Evolutionary conservation across 768 basidiomycete genomes (phyloP), one percentile per base, ranked within the genome.

Genomic region (Mycena polygramma): DNA sequence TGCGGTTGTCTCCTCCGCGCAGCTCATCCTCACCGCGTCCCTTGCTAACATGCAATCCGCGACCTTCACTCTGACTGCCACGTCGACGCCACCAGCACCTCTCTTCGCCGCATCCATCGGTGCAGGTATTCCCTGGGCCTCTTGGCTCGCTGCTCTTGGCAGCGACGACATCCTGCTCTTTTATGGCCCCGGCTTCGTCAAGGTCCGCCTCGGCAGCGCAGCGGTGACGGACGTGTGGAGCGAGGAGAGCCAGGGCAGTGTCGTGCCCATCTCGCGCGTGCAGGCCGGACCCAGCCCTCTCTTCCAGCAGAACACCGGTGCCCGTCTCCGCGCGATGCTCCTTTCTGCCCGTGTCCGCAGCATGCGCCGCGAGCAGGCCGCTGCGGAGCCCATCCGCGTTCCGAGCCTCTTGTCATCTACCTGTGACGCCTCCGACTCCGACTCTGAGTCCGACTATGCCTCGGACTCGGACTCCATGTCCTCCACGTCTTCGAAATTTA

Each of bases 151-250:
- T 15, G 66, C 69, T 3, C 69, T 74, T 30, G 69, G 65, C 41
- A 36, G 48, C 41, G 58, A 37, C 13, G 62, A 64, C 6, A 11
- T 63, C 49, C 62, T 74, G 8, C 46, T 74, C 2, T 57, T 71
- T 35, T 68, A 70, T 41, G 67, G 70, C 48, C 66, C 73, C 17
- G 65, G 68, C n/a, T 73, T 39, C 41, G 36, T 73, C 48, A 69
- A 70, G 37, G 65, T 61, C 35, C 68, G 68, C 30, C 19, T 71
- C 19, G 70, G 66, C 0, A 48, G 30, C 11, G 60, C 39, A 4
- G 30, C 30, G 7, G 54, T 73, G 14, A 49, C 35, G 17, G 48
- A 63, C 37, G 61, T 64, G 10, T 66, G 68, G 68, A 63, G 35
- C 49, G 64, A 67, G 53, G 59, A 59, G 22, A 35, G 22, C 1